These are phyloP conservation scores for Vaccinium myrtillus DNA, from an alignment of 148 eudicot genomes.

Conservation along the genomic window DNA sequence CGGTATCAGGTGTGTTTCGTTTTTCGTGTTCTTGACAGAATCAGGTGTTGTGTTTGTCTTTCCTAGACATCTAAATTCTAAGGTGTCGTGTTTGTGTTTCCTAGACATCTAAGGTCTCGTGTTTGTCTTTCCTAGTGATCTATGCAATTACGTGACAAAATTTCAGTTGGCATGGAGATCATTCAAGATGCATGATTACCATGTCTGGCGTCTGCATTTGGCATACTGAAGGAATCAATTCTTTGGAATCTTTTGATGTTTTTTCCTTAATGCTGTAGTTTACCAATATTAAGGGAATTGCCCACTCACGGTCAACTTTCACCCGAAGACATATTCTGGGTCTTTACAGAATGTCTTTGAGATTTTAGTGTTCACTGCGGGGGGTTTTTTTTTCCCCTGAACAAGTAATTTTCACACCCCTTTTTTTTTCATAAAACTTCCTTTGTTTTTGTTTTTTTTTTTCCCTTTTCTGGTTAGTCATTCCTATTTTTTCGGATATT, in stretches of 20 bases:
- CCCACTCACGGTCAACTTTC: not conserved
- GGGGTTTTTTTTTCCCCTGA: too few relatives aligned
- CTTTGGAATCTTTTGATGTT: too few relatives aligned
- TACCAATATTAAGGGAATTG: not conserved
- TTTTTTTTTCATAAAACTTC: not conserved
- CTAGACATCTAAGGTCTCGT: not conserved
- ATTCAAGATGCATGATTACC: not conserved
- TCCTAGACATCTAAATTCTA: not conserved
- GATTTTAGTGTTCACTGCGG: constrained; percentile 6
- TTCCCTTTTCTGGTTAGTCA: not conserved
- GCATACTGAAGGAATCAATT: too few relatives aligned
- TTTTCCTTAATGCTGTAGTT: not conserved
- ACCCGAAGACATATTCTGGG: too few relatives aligned
- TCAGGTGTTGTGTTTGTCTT: not conserved
- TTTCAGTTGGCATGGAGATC: not conserved
- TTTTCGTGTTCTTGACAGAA: not conserved
- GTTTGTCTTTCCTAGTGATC: not conserved
- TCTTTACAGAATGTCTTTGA: not conserved
- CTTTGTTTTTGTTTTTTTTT: too few relatives aligned
- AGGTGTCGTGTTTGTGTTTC: too few relatives aligned
- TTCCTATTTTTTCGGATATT: not conserved
- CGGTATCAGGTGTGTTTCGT: not conserved
- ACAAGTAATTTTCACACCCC: too few relatives aligned
- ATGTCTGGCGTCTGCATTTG: not conserved
- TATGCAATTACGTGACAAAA: not conserved